Conservation (phyloP, 2,329 filamentous ascomycete genomes). For the Aureobasidium lini region DNA sequence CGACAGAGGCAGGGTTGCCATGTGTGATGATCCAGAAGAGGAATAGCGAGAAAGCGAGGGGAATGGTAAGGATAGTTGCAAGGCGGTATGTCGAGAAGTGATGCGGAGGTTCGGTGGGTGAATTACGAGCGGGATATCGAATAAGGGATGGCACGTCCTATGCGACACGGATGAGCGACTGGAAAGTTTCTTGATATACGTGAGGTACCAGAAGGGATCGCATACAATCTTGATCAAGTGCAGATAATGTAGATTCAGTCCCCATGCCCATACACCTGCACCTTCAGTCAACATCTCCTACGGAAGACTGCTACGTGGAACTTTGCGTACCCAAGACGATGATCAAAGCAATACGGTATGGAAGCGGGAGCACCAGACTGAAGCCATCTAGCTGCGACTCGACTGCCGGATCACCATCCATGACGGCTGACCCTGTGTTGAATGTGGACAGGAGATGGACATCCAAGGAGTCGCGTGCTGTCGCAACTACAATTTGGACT, state of each 20-base stretch:
- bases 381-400: conserved; percentile 69
- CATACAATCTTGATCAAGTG: conserved; percentile 65
- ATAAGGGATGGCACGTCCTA: conserved; percentile 78
- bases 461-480: conserved; percentile 7
- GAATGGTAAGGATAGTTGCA: conserved; percentile 64
- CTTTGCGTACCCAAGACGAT: conserved; percentile 64
- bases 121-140: conserved; percentile 71
- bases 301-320: neutral
- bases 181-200: neutral
- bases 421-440: conserved; percentile 25
- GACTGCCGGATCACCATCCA: conserved; percentile 68
- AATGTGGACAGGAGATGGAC: neutral
- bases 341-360: conserved; percentile 81
- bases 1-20: conserved; percentile 60
- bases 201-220: neutral
- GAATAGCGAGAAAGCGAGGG: conserved; percentile 64
- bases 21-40: conserved; percentile 79
- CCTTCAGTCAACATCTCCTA: conserved; percentile 1
- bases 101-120: conserved; percentile 63
- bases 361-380: conserved; percentile 77
- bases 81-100: conserved; percentile 81
- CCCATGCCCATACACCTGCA: conserved; percentile 90
- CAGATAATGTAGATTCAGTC: conserved; percentile 82
- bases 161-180: neutral
- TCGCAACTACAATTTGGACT: neutral